These are phyloP conservation scores for Friedmanniomyces endolithicus DNA, from an alignment of 495 filamentous ascomycete genomes.

Conservation along the genomic window DNA sequence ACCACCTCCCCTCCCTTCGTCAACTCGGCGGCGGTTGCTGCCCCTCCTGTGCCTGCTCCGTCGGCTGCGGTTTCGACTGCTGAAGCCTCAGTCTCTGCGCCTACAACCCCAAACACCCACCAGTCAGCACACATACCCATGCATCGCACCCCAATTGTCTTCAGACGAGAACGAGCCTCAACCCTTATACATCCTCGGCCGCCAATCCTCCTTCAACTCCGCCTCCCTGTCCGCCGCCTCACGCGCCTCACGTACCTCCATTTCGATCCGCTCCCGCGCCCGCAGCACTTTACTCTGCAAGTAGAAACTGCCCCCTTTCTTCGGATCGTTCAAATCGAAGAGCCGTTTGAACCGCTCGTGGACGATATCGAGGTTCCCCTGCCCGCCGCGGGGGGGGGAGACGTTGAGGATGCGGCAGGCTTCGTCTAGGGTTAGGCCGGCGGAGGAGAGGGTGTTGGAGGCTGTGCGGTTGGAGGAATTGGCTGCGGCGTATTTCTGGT, in stretches of 20 bases:
- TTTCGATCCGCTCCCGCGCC: slow-evolving; percentile 82
- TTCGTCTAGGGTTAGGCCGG: slow-evolving; percentile 81
- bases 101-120: neutral
- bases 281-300: slow-evolving; percentile 91
- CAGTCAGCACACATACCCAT: slow-evolving; percentile 14
- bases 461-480: slow-evolving; percentile 36
- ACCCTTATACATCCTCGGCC: slow-evolving; percentile 89
- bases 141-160: neutral
- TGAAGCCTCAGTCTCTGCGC: slow-evolving; percentile 14
- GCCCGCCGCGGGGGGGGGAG: slow-evolving; percentile 68
- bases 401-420: slow-evolving; percentile 97
- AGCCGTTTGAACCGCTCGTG: slow-evolving; percentile 85
- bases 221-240: slow-evolving; percentile 42
- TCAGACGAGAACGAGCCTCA: slow-evolving; percentile 22
- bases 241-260: slow-evolving; percentile 50
- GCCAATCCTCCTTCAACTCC: slow-evolving; percentile 74
- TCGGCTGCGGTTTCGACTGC: neutral
- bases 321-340: slow-evolving; percentile 85
- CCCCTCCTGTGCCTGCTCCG: neutral
- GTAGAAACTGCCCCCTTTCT: slow-evolving; percentile 95
- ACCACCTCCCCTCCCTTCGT: neutral
- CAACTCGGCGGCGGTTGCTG: slow-evolving; percentile 8
- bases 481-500: slow-evolving; percentile 58
- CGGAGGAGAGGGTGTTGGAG: slow-evolving; percentile 43
- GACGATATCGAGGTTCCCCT: slow-evolving; percentile 61